These are phyloP conservation scores for Lenzites betulinus DNA, from an alignment of 768 basidiomycete species.

Conservation along the genomic window DNA sequence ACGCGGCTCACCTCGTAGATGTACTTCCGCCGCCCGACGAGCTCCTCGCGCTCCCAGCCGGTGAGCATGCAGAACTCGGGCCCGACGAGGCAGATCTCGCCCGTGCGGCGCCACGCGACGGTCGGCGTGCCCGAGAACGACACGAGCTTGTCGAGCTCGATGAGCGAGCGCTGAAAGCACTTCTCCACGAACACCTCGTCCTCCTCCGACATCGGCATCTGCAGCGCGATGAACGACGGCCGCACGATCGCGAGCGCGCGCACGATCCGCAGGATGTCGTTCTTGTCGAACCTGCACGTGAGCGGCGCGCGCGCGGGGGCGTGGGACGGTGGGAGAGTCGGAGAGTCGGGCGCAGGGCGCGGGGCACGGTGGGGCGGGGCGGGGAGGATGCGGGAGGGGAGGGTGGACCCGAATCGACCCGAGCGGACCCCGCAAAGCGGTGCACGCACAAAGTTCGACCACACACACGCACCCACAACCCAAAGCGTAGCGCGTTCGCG, in stretches of 20 bases:
- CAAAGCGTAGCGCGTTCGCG: not conserved
- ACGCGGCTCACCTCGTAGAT: constrained; percentile 59
- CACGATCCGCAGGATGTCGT: constrained; percentile 92
- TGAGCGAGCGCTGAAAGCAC: constrained; percentile 90
- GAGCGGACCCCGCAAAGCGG: no score
- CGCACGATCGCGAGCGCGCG: constrained; percentile 93
- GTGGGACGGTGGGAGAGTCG: not conserved
- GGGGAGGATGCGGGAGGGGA: not conserved
- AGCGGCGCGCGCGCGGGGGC: not conserved
- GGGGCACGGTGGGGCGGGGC: not conserved
- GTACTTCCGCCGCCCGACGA: constrained; percentile 59
- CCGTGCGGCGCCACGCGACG: constrained; percentile 96
- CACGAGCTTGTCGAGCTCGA: constrained; percentile 96
- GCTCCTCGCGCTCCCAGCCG: constrained; percentile 85
- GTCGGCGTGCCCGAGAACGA: constrained; percentile 97
- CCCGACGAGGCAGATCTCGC: constrained; percentile 96
- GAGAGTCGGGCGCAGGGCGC: not conserved
- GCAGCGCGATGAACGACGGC: constrained; percentile 95
- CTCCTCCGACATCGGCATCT: constrained; percentile 96
- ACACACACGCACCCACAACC: not conserved
- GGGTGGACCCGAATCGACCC: not conserved
- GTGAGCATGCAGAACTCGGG: constrained; percentile 96
- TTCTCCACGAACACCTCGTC: constrained; percentile 97
- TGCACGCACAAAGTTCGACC: not conserved
- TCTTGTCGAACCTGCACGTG: constrained; percentile 84